Percentiles rank a stretch among this genome's conserved stretches.
phyloP scores from a whole-genome alignment of 192 early-diverging fungal species.

The Linnemannia elongata region DNA sequence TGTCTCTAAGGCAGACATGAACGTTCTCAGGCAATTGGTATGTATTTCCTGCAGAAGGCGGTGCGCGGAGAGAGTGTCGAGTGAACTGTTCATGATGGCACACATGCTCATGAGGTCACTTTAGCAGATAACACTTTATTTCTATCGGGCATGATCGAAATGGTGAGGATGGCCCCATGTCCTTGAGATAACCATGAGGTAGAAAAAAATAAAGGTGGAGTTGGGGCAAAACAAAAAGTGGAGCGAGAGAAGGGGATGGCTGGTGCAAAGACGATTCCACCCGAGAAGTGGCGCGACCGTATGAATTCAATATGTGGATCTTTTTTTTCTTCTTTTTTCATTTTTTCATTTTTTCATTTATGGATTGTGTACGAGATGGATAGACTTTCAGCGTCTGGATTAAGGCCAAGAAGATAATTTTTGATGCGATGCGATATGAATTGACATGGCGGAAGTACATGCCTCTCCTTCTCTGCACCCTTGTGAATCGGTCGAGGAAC shows the following conservation, averaged over 20 bases:
- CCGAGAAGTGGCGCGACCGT: neutral
- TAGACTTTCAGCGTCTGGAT: no score
- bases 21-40: neutral
- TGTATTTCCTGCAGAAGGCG: neutral
- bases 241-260: neutral
- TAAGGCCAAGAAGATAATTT: no score
- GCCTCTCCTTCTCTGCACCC: no score
- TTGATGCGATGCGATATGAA: no score
- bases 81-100: neutral
- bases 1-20: neutral
- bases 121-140: neutral
- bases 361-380: neutral
- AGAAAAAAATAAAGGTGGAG: neutral
- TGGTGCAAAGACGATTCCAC: conserved; percentile 4
- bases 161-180: neutral
- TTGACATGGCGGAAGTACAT: no score
- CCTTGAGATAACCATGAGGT: neutral
- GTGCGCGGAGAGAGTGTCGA: neutral
- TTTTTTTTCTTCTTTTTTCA: no score
- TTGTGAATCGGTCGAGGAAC: neutral
- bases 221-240: neutral
- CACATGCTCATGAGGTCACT: neutral
- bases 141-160: neutral
- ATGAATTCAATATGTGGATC: neutral
- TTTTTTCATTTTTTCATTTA: no score